Base-by-base conservation (phyloP, 441 rosid species). In the Eutrema salsugineum region DNA sequence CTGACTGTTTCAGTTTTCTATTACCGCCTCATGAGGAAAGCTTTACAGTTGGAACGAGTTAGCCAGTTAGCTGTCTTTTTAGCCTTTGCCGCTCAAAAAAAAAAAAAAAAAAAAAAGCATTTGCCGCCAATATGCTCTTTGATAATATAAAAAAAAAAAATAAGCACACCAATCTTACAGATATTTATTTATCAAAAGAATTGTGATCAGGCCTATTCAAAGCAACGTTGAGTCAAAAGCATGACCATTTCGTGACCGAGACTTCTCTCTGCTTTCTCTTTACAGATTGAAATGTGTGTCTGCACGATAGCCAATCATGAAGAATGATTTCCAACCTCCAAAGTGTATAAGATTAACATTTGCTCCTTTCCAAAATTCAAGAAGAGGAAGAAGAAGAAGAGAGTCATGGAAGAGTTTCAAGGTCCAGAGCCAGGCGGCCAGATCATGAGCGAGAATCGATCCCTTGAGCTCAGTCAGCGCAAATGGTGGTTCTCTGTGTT, bases 401-500 rank as follows among this genome's bases (percentile, higher is more conserved):
- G 74, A 39, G 22, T 44, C 55, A 71, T 63, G 76, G 63, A 71
- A 35, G 76, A 42, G 60, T 51, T 63, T 36, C 65, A 64, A 55
- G 65, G 49, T 57, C 59, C 9, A 4, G 66, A 72, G 10, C 66
- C 59, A 44, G 15, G 32, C 17, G 27, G 43, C 36, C 47, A 55
- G n/a, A 32, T 55, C 14, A 46, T 19, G 63, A 57, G 33, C 42
- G 38, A 71, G 49, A 73, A 10, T 15, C 56, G 8, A 49, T 36
- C 72, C 22, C 27, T 39, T 1, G 19, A 73, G 27, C 47, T 58
- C 6, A 54, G 39, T 47, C 79, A 54, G 17, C 40, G 70, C 24
- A 62, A 27, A 63, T 70, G 78, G 78, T 68, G 78, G 78, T 58
- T 67, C 55, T 56, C 63, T 71, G 76, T 76, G 47, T 32, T 40